phyloP scores from a whole-genome alignment of 2,329 filamentous ascomycete species.

The Penicillium sp. region DNA sequence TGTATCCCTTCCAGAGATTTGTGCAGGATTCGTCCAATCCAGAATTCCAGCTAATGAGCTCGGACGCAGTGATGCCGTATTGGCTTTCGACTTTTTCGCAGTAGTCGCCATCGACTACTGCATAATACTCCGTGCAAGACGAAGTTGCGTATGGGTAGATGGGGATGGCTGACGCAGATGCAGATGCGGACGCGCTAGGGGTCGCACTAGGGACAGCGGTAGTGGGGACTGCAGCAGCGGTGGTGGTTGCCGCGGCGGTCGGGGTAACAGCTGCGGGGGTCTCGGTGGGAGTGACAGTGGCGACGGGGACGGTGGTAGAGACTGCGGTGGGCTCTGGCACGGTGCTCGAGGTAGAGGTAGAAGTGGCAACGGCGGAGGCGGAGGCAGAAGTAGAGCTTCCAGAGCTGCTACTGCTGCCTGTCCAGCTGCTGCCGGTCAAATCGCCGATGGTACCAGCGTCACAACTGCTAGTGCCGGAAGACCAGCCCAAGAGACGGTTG shows the following conservation, averaged over 20 bases:
- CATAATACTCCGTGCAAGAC: constrained; percentile 23
- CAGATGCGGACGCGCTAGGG: constrained; percentile 4
- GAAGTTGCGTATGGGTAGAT: constrained; percentile 25
- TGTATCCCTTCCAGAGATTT: constrained; percentile 34
- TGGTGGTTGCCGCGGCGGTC: constrained; percentile 2
- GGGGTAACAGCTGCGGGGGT: neutral
- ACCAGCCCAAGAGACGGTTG: constrained; percentile 31
- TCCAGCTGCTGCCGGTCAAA: constrained; percentile 11
- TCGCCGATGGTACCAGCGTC: constrained; percentile 13
- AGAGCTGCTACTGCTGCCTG: constrained; percentile 10
- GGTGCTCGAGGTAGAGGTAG: neutral
- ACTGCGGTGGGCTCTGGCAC: constrained; percentile 8
- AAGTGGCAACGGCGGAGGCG: neutral
- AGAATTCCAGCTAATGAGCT: constrained; percentile 28
- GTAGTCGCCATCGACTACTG: constrained; percentile 26
- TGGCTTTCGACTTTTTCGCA: constrained; percentile 23
- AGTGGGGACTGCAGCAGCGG: neutral
- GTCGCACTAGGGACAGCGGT: neutral
- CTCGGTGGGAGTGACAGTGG: neutral
- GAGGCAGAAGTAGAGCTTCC: constrained; percentile 9
- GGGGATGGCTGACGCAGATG: neutral
- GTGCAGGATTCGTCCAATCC: constrained; percentile 28
- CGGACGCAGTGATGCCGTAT: constrained; percentile 18
- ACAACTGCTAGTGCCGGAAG: constrained; percentile 21
- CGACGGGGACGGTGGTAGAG: neutral